Conservation (phyloP, 2,329 filamentous ascomycete species). For the Xylariaceae sp. region DNA sequence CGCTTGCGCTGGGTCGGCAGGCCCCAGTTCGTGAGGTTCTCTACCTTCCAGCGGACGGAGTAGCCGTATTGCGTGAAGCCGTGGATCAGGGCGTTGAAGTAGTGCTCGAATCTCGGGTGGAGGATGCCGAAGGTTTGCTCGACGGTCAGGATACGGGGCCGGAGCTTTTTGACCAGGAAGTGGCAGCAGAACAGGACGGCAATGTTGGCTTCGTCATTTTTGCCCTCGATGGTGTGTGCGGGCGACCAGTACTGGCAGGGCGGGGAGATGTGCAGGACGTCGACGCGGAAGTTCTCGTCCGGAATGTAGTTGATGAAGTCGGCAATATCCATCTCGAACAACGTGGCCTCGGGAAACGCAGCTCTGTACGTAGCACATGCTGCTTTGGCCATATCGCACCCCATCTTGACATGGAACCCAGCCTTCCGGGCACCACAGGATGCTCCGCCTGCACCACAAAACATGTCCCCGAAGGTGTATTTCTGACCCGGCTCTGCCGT, state of each 20-base stretch:
- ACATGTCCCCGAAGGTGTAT: slow-evolving; percentile 59
- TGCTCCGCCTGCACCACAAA: slow-evolving; percentile 59
- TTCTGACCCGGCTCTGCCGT: slow-evolving; percentile 26
- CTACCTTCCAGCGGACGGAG: slow-evolving; percentile 64
- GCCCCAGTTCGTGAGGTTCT: slow-evolving; percentile 49
- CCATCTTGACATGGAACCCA: slow-evolving; percentile 56
- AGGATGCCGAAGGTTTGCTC: slow-evolving; percentile 74
- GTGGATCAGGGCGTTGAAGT: slow-evolving; percentile 56
- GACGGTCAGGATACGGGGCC: slow-evolving; percentile 68
- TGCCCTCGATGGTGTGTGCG: slow-evolving; percentile 57
- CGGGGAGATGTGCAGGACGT: slow-evolving; percentile 70
- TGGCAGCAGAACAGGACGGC: slow-evolving; percentile 52
- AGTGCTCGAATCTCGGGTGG: slow-evolving; percentile 45
- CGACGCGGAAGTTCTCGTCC: slow-evolving; percentile 39
- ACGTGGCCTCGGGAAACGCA: slow-evolving; percentile 52
- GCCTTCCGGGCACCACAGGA: slow-evolving; percentile 45
- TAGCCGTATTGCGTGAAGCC: slow-evolving; percentile 64
- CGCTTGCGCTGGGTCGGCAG: slow-evolving; percentile 46
- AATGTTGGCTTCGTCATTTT: slow-evolving; percentile 64
- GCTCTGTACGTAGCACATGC: slow-evolving; percentile 54
- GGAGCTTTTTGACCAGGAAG: slow-evolving; percentile 51
- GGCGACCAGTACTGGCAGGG: slow-evolving; percentile 75
- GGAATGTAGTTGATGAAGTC: slow-evolving; percentile 39
- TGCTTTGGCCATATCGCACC: slow-evolving; percentile 56
- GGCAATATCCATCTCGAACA: slow-evolving; percentile 44